Percentiles rank a stretch among this genome's conserved stretches.
Conservation (phyloP, 2,329 filamentous ascomycete species). For the Fusarium devonianum region DNA sequence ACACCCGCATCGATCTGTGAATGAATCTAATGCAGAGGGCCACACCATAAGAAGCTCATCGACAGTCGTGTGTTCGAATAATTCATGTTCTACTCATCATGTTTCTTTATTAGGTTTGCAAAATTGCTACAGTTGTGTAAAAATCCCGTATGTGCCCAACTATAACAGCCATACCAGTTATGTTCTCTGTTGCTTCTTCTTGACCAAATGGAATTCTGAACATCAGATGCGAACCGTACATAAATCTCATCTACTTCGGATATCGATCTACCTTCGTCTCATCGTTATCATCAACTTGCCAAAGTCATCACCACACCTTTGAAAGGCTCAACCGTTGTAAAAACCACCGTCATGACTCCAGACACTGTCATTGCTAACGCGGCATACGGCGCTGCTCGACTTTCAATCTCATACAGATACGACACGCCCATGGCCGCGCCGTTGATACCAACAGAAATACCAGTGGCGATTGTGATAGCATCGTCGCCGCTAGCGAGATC, state of each 20-base stretch:
- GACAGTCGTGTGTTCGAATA: too few relatives aligned
- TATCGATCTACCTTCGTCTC: slow-evolving; percentile 1
- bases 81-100: too few relatives aligned
- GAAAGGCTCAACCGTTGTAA: slow-evolving; percentile 59
- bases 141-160: slow-evolving; percentile 2
- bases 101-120: slow-evolving; percentile 13
- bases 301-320: slow-evolving; percentile 47
- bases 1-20: too few relatives aligned
- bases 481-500: slow-evolving; percentile 40
- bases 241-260: slow-evolving; percentile 5
- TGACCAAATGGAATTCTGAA: slow-evolving; percentile 30
- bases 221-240: slow-evolving; percentile 15
- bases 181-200: slow-evolving; percentile 16
- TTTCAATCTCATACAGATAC: slow-evolving; percentile 62
- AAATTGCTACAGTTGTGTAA: slow-evolving; percentile 19
- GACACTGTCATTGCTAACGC: slow-evolving; percentile 65
- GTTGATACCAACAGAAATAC: slow-evolving; percentile 64
- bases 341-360: slow-evolving; percentile 62
- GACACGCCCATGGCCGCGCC: slow-evolving; percentile 67
- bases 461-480: slow-evolving; percentile 54
- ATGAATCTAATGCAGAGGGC: slow-evolving; percentile 4
- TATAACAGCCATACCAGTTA: slow-evolving; percentile 12
- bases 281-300: slow-evolving; percentile 38
- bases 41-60: too few relatives aligned
- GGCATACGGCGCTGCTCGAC: slow-evolving; percentile 62